Conservation (phyloP, 176 grass and related monocot genomes). For the Cenchrus americanus region DNA sequence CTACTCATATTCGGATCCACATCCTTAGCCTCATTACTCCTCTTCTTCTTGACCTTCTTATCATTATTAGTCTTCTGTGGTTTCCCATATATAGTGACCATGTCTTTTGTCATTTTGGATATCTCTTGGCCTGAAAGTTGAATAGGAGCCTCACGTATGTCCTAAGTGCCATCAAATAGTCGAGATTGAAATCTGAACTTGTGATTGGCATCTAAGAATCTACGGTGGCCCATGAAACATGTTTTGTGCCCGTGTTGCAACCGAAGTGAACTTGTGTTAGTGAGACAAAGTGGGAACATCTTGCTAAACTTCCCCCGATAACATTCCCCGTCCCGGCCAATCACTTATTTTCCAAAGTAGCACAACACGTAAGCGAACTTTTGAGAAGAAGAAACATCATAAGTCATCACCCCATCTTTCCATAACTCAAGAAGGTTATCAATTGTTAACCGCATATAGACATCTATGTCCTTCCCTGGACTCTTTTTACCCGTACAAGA, state of each 20-base stretch:
- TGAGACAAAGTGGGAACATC: slow-evolving; percentile 7
- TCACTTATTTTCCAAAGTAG: neutral
- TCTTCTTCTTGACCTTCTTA: too few relatives aligned
- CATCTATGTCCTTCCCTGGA: slow-evolving; percentile 3
- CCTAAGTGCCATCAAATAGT: too few relatives aligned
- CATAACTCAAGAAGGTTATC: slow-evolving; percentile 6
- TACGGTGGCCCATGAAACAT: neutral
- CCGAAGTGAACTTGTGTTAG: neutral
- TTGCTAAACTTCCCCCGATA: neutral
- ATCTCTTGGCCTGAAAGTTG: too few relatives aligned
- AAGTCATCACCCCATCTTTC: neutral
- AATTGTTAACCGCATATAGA: neutral
- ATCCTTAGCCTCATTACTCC: too few relatives aligned
- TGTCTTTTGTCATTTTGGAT: too few relatives aligned
- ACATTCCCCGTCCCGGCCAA: neutral
- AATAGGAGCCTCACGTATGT: too few relatives aligned
- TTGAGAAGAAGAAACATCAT: slow-evolving; percentile 32
- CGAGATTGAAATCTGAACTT: too few relatives aligned
- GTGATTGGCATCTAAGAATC: too few relatives aligned
- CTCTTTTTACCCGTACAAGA: neutral
- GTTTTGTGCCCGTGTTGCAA: neutral
- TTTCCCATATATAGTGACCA: too few relatives aligned
- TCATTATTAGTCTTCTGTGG: too few relatives aligned
- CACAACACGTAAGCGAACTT: neutral
- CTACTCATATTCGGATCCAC: too few relatives aligned